A percentile compares a stretch with the other conserved stretches of the same genome.
These are phyloP conservation scores for Macroventuria anomochaeta DNA, from an alignment of 2,329 filamentous ascomycete genomes.

Conservation along the genomic window DNA sequence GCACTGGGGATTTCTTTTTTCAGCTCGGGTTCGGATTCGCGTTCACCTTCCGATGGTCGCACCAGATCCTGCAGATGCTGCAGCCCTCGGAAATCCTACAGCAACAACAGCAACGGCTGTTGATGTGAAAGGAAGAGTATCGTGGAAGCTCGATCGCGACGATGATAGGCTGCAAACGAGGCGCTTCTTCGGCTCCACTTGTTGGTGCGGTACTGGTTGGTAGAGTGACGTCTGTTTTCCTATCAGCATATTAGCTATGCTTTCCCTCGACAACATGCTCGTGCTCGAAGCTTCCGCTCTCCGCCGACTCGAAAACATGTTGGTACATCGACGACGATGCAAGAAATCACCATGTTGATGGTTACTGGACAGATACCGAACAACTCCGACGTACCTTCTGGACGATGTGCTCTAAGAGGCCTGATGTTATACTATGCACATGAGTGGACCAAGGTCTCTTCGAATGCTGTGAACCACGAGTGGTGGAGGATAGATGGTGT, in stretches of 20 bases:
- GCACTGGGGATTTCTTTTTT: conserved; percentile 8
- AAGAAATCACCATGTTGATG: not conserved
- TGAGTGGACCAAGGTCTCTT: conserved; percentile 12
- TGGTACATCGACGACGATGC: not conserved
- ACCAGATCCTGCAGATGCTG: conserved; percentile 16
- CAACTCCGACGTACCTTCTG: conserved; percentile 28
- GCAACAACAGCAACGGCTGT: not conserved
- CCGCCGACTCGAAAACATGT: conserved; percentile 17
- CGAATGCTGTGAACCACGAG: conserved; percentile 29
- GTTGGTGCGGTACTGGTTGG: not conserved
- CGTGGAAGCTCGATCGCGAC: conserved; percentile 13
- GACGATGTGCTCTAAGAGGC: not conserved
- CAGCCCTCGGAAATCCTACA: conserved; percentile 1
- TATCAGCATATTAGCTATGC: conserved; percentile 43
- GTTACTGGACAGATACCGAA: not conserved
- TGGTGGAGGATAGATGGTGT: conserved; percentile 28
- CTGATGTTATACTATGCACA: conserved; percentile 18
- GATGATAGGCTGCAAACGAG: conserved; percentile 16
- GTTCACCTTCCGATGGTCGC: conserved; percentile 12
- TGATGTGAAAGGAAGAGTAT: not conserved
- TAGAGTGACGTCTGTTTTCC: conserved; percentile 24
- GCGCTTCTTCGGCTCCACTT: conserved; percentile 25
- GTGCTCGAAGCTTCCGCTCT: conserved; percentile 1
- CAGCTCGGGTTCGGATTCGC: conserved; percentile 2
- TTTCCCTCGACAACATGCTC: conserved; percentile 25